phyloP scores from a whole-genome alignment of 2,329 filamentous ascomycete species.

The Plectosphaerella plurivora region DNA sequence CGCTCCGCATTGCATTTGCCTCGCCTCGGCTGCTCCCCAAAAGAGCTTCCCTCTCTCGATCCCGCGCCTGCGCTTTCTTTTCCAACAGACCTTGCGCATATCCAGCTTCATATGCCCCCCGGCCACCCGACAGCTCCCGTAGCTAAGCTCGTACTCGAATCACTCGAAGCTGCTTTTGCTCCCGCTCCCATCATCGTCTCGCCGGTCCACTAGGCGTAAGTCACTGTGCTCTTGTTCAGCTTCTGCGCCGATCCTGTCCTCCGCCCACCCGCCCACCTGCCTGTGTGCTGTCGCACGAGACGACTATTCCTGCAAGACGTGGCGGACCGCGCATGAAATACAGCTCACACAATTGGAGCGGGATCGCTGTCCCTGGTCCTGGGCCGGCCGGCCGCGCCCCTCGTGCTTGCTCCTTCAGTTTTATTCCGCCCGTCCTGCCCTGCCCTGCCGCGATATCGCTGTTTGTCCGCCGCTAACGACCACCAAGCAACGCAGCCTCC shows the following conservation, averaged over 20 bases:
- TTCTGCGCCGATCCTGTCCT: background rate
- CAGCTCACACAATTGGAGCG: background rate
- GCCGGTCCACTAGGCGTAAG: too few relatives aligned
- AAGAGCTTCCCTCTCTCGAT: too few relatives aligned
- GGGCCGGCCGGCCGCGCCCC: background rate
- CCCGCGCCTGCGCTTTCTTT: too few relatives aligned
- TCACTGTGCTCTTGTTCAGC: background rate
- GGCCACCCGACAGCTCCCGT: too few relatives aligned
- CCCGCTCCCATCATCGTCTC: too few relatives aligned
- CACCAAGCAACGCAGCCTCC: conserved; percentile 10
- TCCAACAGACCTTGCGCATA: too few relatives aligned
- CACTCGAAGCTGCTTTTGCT: too few relatives aligned
- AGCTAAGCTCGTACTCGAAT: too few relatives aligned
- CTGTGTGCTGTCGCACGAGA: background rate
- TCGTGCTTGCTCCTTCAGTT: background rate
- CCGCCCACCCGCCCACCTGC: background rate
- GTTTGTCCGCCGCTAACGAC: conserved; percentile 1
- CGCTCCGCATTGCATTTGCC: too few relatives aligned
- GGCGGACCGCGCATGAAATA: conserved; percentile 1
- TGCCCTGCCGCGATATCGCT: background rate
- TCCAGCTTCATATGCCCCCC: too few relatives aligned
- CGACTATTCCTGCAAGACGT: conserved; percentile 1
- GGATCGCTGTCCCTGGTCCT: conserved; percentile 1
- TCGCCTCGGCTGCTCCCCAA: too few relatives aligned
- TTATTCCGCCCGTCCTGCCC: background rate